Conservation (phyloP, 2,329 filamentous ascomycete genomes). For the Talaromyces sp. region DNA sequence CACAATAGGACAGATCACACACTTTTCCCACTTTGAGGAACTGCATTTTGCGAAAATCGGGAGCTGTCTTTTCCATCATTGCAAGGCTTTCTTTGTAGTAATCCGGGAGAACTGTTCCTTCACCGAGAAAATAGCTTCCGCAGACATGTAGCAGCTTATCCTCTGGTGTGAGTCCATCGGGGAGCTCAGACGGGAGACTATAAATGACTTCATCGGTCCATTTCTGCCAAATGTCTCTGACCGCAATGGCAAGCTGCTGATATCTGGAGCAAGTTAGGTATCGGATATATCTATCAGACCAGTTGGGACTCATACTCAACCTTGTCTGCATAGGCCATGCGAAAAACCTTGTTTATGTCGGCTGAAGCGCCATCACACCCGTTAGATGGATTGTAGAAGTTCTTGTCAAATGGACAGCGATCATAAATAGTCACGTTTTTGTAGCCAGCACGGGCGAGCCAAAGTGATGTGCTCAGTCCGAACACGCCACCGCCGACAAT, state of each 20-base stretch:
- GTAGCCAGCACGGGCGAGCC: conserved; percentile 42
- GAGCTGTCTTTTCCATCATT: neutral
- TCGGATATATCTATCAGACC: neutral
- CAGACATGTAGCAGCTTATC: neutral
- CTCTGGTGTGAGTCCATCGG: conserved; percentile 29
- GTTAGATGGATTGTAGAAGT: conserved; percentile 34
- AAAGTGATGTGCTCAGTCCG: conserved; percentile 31
- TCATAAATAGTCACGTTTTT: conserved; percentile 45
- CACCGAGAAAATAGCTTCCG: neutral
- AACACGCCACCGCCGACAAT: conserved; percentile 24
- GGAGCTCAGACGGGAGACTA: conserved; percentile 19
- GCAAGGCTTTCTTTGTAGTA: neutral
- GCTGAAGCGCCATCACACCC: conserved; percentile 44
- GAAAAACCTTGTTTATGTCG: conserved; percentile 43
- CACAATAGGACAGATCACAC: too few relatives aligned
- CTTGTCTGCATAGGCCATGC: conserved; percentile 37
- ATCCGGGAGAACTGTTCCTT: neutral
- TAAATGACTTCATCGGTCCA: conserved; percentile 35
- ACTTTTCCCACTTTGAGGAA: conserved; percentile 15
- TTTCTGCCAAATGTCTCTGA: conserved; percentile 35
- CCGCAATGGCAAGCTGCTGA: conserved; percentile 41
- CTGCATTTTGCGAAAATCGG: conserved; percentile 12
- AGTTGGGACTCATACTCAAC: conserved; percentile 19
- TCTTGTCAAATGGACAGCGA: conserved; percentile 37
- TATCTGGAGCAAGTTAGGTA: conserved; percentile 22